Conservation (phyloP, 2,329 filamentous ascomycete species). For the Verruconis gallopava region DNA sequence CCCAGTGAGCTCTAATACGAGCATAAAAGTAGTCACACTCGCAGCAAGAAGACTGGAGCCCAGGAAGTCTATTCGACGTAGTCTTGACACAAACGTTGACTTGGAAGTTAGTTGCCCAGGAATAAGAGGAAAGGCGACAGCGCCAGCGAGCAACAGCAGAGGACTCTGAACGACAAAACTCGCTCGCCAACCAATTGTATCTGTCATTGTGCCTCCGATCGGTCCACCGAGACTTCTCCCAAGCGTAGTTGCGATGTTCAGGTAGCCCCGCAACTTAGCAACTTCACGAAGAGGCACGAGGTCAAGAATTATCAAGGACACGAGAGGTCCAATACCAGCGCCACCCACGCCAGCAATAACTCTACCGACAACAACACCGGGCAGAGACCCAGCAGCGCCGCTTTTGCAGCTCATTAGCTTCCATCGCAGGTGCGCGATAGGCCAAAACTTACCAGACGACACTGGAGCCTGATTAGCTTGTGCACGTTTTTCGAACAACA, state of each 20-base stretch:
- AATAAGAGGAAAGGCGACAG: no score
- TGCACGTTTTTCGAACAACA: no score
- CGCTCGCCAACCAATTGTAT: slow-evolving; percentile 48
- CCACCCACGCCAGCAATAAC: slow-evolving; percentile 31
- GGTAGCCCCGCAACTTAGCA: slow-evolving; percentile 36
- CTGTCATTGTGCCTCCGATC: slow-evolving; percentile 47
- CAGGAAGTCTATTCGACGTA: slow-evolving; percentile 45
- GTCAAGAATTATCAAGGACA: slow-evolving; percentile 21
- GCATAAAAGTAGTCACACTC: slow-evolving; percentile 31
- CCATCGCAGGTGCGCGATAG: no score
- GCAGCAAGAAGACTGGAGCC: slow-evolving; percentile 37
- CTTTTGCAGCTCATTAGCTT: no score
- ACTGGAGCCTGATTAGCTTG: no score
- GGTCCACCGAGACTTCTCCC: slow-evolving; percentile 40
- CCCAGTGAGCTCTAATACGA: slow-evolving; percentile 38
- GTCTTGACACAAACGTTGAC: slow-evolving; percentile 20
- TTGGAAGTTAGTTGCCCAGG: no score
- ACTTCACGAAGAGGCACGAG: slow-evolving; percentile 37
- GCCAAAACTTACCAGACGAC: no score
- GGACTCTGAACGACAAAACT: not conserved
- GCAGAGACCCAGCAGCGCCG: not conserved
- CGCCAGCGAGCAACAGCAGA: not conserved
- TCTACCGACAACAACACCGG: slow-evolving; percentile 26
- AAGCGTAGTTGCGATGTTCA: slow-evolving; percentile 38
- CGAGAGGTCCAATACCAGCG: slow-evolving; percentile 27